phyloP scores from a whole-genome alignment of 1,139 yeast species.

The Lodderomyces parapsilosis region DNA sequence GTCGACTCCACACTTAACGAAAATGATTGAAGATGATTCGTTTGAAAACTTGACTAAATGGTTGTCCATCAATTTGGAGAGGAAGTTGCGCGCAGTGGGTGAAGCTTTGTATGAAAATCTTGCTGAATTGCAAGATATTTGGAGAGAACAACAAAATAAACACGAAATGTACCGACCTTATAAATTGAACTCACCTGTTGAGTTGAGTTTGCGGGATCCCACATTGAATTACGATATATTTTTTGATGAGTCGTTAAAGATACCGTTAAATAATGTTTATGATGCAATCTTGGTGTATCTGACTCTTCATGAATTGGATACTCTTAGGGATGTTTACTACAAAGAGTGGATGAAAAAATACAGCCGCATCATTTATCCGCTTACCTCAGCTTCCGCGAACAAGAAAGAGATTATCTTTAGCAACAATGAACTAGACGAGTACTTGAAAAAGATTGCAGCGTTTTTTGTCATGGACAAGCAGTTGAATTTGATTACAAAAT shows the following conservation, averaged over 20 bases:
- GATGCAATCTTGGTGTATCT: slow-evolving; percentile 84
- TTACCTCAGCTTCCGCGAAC: slow-evolving; percentile 34
- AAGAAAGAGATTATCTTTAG: slow-evolving; percentile 23
- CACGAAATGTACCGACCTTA: slow-evolving; percentile 50
- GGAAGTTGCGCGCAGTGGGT: slow-evolving; percentile 62
- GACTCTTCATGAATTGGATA: slow-evolving; percentile 63
- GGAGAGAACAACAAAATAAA: slow-evolving; percentile 47
- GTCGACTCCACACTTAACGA: slow-evolving; percentile 75
- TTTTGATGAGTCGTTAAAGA: slow-evolving; percentile 42
- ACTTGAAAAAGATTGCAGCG: slow-evolving; percentile 67
- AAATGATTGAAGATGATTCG: slow-evolving; percentile 77
- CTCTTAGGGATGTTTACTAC: slow-evolving; percentile 59
- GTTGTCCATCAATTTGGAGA: slow-evolving; percentile 62
- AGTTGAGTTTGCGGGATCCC: slow-evolving; percentile 65
- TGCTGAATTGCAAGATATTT: slow-evolving; percentile 52
- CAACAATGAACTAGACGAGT: slow-evolving; percentile 41
- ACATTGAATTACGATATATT: slow-evolving; percentile 45
- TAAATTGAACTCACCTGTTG: slow-evolving; percentile 84
- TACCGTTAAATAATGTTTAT: slow-evolving; percentile 68
- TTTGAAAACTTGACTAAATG: slow-evolving; percentile 71
- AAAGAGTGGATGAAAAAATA: slow-evolving; percentile 76
- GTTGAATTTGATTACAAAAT: slow-evolving; percentile 56
- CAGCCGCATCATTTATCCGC: slow-evolving; percentile 69
- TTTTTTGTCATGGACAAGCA: slow-evolving; percentile 76
- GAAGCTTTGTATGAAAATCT: slow-evolving; percentile 55